Evolutionary conservation across 2,329 filamentous ascomycete species (phyloP).

Genomic region (Colletotrichum destructivum): DNA sequence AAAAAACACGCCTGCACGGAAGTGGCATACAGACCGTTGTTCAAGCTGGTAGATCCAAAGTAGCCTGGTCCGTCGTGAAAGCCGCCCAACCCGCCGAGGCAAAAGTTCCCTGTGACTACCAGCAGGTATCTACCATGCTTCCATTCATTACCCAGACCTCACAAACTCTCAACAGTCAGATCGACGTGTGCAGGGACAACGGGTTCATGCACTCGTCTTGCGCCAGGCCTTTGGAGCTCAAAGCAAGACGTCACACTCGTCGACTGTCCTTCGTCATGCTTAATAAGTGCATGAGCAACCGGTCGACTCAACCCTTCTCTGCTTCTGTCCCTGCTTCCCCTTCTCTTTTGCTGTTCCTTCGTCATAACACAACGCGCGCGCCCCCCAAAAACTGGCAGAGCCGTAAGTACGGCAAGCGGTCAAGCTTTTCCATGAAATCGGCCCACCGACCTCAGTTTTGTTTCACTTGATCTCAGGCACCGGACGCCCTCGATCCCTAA

Average conservation of each 20-base stretch:
- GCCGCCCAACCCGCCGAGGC: background rate
- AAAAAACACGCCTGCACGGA: background rate
- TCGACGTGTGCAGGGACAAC: constrained; percentile 21
- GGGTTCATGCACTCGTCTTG: constrained; percentile 23
- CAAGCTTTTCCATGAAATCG: constrained; percentile 25
- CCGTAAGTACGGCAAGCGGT: background rate
- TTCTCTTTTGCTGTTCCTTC: background rate
- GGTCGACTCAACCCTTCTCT: background rate
- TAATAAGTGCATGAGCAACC: constrained; percentile 4
- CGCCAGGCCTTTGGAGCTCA: constrained; percentile 6
- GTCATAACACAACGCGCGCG: background rate
- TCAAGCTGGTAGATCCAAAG: background rate
- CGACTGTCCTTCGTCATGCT: constrained; percentile 23
- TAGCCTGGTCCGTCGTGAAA: background rate
- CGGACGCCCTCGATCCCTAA: constrained; percentile 23
- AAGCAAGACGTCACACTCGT: constrained; percentile 16
- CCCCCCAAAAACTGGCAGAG: background rate
- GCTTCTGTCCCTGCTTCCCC: background rate
- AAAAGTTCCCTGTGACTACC: background rate
- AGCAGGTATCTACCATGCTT: background rate
- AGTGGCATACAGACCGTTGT: background rate
- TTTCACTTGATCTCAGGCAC: constrained; percentile 39
- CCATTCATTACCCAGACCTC: constrained; percentile 4
- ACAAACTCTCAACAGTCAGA: constrained; percentile 6
- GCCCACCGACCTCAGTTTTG: constrained; percentile 38